Base-by-base conservation (phyloP, 768 basidiomycete genomes). In the Hygrocybe punicea region DNA sequence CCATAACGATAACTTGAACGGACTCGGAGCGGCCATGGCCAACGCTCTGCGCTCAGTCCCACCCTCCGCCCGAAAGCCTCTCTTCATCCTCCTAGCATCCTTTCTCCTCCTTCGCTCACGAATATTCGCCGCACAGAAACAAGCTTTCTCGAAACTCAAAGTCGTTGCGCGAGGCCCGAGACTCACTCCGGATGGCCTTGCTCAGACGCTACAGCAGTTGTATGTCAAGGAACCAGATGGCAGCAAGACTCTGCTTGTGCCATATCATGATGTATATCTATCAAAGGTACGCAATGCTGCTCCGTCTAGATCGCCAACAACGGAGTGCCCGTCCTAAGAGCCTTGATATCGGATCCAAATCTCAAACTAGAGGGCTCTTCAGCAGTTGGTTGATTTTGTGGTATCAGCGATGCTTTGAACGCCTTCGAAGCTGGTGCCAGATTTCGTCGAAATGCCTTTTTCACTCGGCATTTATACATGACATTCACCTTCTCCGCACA, bases 191-290 rank as follows among this genome's bases (percentile, higher is more conserved):
- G 73, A 78, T 40, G 79, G 83, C 39, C 69, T 83, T 8, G 67
- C 71, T 7, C 67, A 73, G 45, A 78, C 82, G 17, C 63, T 87
- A 46, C 83, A 86, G 68, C 78, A 83, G 62, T 73, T 91, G 24
- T 92, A 90, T 64, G 70, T 81, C 16, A 77, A 82, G 29, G 78
- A 82, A 55, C 65, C 75, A 2, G 80, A 83, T 60, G 87, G 86
- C 3, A 78, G 78, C 16, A 83, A 83, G 65, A 83, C 78, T 4
- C 70, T 91, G n/a, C 76, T 86, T 1, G 84, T 89, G 5, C 87
- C 85, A 1, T 84, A 86, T 64, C 73, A 81, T 21, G 84, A 85
- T 34, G 70, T 42, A 21, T 42, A 79, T 45, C 70, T 91, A 6
- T 81, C 84, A 11, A 84, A 84, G 78, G 87, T 87, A 33, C 55